These are phyloP conservation scores for Grigorovia yakushimaensis DNA, from an alignment of 805 yeast species.

Conservation along the genomic window DNA sequence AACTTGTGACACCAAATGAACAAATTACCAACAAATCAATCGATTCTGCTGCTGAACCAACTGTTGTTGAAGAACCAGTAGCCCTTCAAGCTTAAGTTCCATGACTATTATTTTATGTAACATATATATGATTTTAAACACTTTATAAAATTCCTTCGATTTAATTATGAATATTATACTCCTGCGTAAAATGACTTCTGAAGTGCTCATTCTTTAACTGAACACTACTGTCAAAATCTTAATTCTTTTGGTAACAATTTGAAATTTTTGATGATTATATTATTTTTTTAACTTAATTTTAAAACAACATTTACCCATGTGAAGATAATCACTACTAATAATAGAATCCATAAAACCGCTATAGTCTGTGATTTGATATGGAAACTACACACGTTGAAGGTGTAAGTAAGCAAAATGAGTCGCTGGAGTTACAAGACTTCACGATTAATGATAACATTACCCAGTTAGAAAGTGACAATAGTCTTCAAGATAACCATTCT, in stretches of 20 bases:
- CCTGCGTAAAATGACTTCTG: too few relatives aligned
- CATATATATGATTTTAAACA: not conserved
- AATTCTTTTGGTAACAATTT: too few relatives aligned
- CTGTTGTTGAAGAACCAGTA: not conserved
- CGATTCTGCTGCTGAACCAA: not conserved
- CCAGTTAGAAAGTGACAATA: not conserved
- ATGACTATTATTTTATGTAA: not conserved
- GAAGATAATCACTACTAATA: not conserved
- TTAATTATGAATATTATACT: too few relatives aligned
- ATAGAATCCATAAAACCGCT: not conserved
- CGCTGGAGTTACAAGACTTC: not conserved
- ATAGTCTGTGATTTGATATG: not conserved
- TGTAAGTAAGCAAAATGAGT: not conserved
- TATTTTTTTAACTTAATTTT: too few relatives aligned
- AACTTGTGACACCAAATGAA: not conserved
- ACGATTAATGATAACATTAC: not conserved
- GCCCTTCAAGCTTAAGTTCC: not conserved
- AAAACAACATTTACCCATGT: too few relatives aligned
- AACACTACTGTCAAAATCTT: too few relatives aligned
- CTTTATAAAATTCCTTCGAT: too few relatives aligned
- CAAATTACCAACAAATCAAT: not conserved
- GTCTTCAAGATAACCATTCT: not conserved
- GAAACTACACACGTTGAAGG: not conserved
- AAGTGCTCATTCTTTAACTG: too few relatives aligned
- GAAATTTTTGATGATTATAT: too few relatives aligned